Evolutionary conservation across 805 yeast genomes (phyloP), one percentile per base, ranked within the genome.

Genomic region (Kodamaea fukazawae): DNA sequence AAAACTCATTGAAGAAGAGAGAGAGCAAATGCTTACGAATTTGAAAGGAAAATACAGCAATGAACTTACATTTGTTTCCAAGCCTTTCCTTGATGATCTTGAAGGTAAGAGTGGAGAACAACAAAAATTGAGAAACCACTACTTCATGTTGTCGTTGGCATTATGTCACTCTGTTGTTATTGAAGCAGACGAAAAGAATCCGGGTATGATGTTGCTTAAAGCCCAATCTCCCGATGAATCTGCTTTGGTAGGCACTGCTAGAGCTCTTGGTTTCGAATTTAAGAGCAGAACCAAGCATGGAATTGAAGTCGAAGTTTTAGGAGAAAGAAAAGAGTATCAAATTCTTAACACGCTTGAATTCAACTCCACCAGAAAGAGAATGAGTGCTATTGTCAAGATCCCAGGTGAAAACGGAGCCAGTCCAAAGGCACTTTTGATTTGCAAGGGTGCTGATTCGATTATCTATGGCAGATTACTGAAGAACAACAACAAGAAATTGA

Each of bases 201-300:
- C 86, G 2, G 73, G 65, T 1, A 80, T 72, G 44, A 49, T 75
- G 37, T 65, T 77, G 17, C 62, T 83, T 28, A 81, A 83, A 52
- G 93, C 93, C 0, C 93, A 85, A 57, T 81, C 89, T 17, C 95
- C 95, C 0, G 95, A 86, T 69, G 95, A 86, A 61, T 89, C 90
- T 18, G 93, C 95, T 0, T 71, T 86, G 42, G 95, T 86, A 11
- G 82, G 81, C 11, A 83, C 93, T 14, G 93, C 93, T 0, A 73
- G 90, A 57, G 83, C 84, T 51, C 67, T 83, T 50, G 95, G 95
- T 0, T 85, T 78, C 60, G 72, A 76, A 27, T 84, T 83, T 55
- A 57, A 73, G 13, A 81, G 76, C 30, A 75, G 79, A 57, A 84
- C 89, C 7, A 83, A 83, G 54, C 71, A 72, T 35, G 93, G 91